Conservation (phyloP, 2,329 filamentous ascomycete genomes). For the Paecilomyces fulvus region DNA sequence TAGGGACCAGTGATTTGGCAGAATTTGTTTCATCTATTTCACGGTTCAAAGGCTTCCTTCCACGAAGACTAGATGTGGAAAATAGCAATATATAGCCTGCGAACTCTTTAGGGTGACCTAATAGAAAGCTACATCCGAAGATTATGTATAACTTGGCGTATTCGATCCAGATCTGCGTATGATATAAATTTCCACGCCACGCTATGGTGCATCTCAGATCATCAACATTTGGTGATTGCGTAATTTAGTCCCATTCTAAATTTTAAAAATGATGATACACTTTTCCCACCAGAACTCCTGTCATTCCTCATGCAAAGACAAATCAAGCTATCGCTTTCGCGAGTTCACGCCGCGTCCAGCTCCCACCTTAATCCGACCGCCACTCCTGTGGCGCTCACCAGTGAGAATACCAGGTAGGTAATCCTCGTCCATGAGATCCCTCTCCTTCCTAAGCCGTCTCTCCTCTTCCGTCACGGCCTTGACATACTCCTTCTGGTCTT, state of each 20-base stretch:
- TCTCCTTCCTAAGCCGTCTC: conserved; percentile 52
- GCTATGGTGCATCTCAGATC: neutral
- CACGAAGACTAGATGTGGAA: neutral
- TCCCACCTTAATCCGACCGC: conserved; percentile 68
- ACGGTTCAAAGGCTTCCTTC: neutral
- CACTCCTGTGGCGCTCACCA: conserved; percentile 59
- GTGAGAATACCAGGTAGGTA: conserved; percentile 79
- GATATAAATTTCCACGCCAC: no score
- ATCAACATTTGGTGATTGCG: neutral
- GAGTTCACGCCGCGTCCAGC: conserved; percentile 83
- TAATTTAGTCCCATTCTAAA: neutral
- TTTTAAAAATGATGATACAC: neutral
- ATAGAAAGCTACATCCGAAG: neutral
- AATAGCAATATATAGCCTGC: neutral
- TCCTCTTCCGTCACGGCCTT: conserved; percentile 55
- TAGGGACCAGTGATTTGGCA: neutral
- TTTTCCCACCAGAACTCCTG: neutral
- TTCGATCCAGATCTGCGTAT: no score
- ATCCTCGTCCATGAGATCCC: conserved; percentile 91
- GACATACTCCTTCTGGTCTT: conserved; percentile 92
- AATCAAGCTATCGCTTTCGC: conserved; percentile 42
- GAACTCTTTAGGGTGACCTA: neutral
- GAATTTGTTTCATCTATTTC: conserved; percentile 3
- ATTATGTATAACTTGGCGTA: neutral
- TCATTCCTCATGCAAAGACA: neutral